Conservation (phyloP, 106 monocot genomes). For the Allium fistulosum region DNA sequence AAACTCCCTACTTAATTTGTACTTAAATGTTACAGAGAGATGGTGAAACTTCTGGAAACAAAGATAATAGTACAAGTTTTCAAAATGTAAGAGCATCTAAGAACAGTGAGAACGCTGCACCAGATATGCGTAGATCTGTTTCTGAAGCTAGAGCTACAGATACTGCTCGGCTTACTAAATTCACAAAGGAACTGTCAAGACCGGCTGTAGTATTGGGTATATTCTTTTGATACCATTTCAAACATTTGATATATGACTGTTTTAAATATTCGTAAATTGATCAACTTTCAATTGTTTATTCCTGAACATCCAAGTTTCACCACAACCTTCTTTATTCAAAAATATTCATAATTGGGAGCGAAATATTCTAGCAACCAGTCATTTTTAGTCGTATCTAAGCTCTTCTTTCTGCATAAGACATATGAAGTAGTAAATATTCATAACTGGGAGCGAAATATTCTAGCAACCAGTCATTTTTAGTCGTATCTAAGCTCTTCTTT, state of each 20-base stretch:
- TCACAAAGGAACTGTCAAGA: conserved; percentile 69
- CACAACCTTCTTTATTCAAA: too few relatives aligned
- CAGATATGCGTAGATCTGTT: conserved; percentile 40
- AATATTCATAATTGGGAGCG: too few relatives aligned
- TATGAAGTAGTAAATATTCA: too few relatives aligned
- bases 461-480: too few relatives aligned
- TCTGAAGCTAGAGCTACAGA: conserved; percentile 87
- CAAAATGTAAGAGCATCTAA: conserved; percentile 33
- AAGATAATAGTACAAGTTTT: conserved; percentile 15
- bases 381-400: too few relatives aligned
- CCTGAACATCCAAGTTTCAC: too few relatives aligned
- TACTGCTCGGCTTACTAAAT: conserved; percentile 82
- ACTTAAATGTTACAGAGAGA: conserved; percentile 35
- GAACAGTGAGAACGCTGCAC: conserved; percentile 20
- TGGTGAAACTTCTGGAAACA: conserved; percentile 24
- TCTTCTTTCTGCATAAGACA: too few relatives aligned
- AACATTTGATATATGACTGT: not conserved
- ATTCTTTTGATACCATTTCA: not conserved
- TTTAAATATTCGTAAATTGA: too few relatives aligned
- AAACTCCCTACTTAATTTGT: conserved; percentile 3
- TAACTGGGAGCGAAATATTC: too few relatives aligned
- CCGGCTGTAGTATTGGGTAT: conserved; percentile 81
- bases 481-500: too few relatives aligned
- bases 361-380: too few relatives aligned
- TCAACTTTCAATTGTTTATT: too few relatives aligned